Base-by-base conservation (phyloP, 2,329 filamentous ascomycete genomes). In the Gnomoniopsis sp. region DNA sequence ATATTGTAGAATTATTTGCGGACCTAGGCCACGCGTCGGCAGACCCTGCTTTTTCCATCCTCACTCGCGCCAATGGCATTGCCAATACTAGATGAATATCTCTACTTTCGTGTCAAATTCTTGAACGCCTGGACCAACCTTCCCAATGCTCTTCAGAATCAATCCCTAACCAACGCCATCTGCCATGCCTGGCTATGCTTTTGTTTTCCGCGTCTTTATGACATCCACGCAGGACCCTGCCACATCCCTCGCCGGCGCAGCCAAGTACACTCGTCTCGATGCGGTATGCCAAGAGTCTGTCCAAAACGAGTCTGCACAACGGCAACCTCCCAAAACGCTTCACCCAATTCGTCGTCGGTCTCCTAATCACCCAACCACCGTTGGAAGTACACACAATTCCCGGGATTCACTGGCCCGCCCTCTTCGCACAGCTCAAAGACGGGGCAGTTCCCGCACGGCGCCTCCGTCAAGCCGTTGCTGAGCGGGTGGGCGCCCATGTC, bases 371-470 rank as follows among this genome's bases (percentile, higher is more conserved):
- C 82, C 49, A 97, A 74, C 95, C 95, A 99, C 54, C 87, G 84
- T 63, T 89, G 84, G 69, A 96, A 97, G 70, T 99, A 99, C 55
- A 91, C 88, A 73, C 95, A 99, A 53, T 89, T 96, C 64, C 86
- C 88, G 0, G 93, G 91, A 67, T 88, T 96, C 22, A 99, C 91
- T 0, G 92, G 91, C 0, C 93, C 93, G 7, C 91, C 92, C 61
- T 96, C 91, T 64, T 91, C 89, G 71, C 95, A 99, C 2, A 98
- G 81, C 59, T 95, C 89, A 71, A 96, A 96, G 2, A 97, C 93
- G 0, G 95, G 95, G 72, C 95, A 99, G 57, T 86, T 82, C 2
- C 93, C 93, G 72, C 95, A 99, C 1, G 95, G 95, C 2, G 89
- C 88, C 72, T 97, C 92, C 1, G 90, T 96, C 65, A 93, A 85